Evolutionary conservation across 1,284 basidiomycete genomes (phyloP).

Genomic region (Anthracocystis setariae): DNA sequence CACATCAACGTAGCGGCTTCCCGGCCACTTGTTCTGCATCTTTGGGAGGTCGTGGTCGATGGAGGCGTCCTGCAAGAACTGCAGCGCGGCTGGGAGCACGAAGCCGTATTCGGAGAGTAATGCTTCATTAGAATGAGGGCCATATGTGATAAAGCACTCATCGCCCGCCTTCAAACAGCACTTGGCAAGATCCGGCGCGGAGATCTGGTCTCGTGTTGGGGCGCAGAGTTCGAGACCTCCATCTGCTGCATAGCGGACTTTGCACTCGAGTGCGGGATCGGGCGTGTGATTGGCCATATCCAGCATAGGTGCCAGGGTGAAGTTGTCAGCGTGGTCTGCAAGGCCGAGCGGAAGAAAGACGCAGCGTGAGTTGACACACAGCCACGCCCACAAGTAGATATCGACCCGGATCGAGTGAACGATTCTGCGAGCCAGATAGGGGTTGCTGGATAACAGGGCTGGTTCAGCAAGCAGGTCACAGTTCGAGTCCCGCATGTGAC

Average conservation of each 20-base stretch:
- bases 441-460: constrained; percentile 4
- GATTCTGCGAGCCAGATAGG: constrained; percentile 10
- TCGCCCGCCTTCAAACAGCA: constrained; percentile 24
- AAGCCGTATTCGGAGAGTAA: constrained; percentile 63
- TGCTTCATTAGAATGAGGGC: constrained; percentile 56
- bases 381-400: constrained; percentile 56
- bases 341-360: constrained; percentile 55
- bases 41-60: background rate
- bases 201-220: constrained; percentile 14
- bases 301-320: constrained; percentile 63
- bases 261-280: constrained; percentile 42
- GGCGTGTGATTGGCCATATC: constrained; percentile 66
- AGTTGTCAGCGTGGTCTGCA: constrained; percentile 57
- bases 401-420: constrained; percentile 6
- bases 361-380: constrained; percentile 63
- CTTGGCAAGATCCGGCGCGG: background rate
- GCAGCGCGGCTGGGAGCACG: constrained; percentile 26
- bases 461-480: constrained; percentile 23
- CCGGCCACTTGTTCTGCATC: constrained; percentile 20
- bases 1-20: constrained; percentile 54
- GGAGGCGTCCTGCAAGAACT: background rate
- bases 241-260: constrained; percentile 36
- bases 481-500: constrained; percentile 8
- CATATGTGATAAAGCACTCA: constrained; percentile 62
- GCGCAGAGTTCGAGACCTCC: constrained; percentile 52